These are phyloP conservation scores for Fusarium mangiferae DNA, from an alignment of 2,329 filamentous ascomycete species.

Conservation along the genomic window DNA sequence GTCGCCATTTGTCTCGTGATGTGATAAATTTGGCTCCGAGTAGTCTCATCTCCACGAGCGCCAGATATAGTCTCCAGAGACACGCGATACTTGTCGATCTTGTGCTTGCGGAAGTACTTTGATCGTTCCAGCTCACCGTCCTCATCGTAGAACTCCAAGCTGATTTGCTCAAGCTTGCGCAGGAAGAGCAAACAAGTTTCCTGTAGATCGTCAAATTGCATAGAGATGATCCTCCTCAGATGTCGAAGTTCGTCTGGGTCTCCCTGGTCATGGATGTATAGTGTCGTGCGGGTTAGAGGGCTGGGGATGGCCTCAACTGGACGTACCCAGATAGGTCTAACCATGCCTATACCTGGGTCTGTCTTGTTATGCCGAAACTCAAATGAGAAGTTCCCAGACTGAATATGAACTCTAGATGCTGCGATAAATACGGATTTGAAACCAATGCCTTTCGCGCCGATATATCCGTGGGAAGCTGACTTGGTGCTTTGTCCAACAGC, in stretches of 20 bases:
- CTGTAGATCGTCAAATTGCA: slow-evolving; percentile 18
- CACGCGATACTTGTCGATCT: background rate
- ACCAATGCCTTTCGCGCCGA: background rate
- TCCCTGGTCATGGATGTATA: slow-evolving; percentile 23
- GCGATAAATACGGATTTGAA: slow-evolving; percentile 1
- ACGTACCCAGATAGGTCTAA: slow-evolving; percentile 26
- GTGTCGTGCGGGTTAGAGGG: slow-evolving; percentile 21
- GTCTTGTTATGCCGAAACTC: slow-evolving; percentile 13
- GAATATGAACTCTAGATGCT: slow-evolving; percentile 24
- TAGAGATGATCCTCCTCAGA: background rate
- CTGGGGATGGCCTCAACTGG: background rate
- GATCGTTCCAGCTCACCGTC: background rate
- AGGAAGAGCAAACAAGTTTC: slow-evolving; percentile 20
- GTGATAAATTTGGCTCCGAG: slow-evolving; percentile 5
- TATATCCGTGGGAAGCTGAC: background rate
- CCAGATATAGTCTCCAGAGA: background rate
- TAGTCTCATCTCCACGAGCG: background rate
- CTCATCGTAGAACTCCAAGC: background rate
- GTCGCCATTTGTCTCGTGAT: slow-evolving; percentile 8
- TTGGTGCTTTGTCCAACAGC: background rate
- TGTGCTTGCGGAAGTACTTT: background rate
- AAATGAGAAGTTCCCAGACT: slow-evolving; percentile 30
- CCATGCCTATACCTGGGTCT: background rate
- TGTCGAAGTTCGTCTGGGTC: background rate
- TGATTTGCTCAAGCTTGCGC: slow-evolving; percentile 5